Base-by-base conservation (phyloP, 2,329 filamentous ascomycete genomes). In the Monosporascus ibericus region DNA sequence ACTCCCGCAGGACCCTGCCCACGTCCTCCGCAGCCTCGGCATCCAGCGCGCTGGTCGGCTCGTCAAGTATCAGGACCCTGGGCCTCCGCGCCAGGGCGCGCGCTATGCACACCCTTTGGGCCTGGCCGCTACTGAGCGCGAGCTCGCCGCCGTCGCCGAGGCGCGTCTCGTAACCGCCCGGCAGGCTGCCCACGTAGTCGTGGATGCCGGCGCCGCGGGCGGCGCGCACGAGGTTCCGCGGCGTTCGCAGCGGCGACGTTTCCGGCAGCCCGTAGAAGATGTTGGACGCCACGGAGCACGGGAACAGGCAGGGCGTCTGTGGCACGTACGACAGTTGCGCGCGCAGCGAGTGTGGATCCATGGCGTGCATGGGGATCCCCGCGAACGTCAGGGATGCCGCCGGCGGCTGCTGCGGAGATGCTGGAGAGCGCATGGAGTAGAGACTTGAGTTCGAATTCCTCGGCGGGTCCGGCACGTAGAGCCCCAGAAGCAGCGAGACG, bases 11-110 rank as follows among this genome's bases (percentile, higher is more conserved):
- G 0, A 86, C 86, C 8, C 78, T 70, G 14, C 87, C 75, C 3
- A 96, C 79, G 2, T 78, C 70, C 3, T 77, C 77, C 0, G 88
- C 85, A 39, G 80, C 86, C 59, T 85, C 80, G 0, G 78, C 76
- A 63, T 96, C 92, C 0, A 97, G 74, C 0, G 87, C 86, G 25
- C 85, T 88, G 0, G 92, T 96, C 1, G 91, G 89, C 70, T 96
- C 92, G 61, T 97, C 92, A 2, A 96, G 72, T 2, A 96, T 79
- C 17, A 96, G 71, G 2, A 96, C 74, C 40, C 79, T 77, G 0
- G 91, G 91, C 15, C 77, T 74, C 0, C 90, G 79, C 0, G 88
- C 78, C 0, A 96, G 73, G 0, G 91, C 90, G 1, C 92, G 77
- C 0, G 92, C 90, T 55, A 96, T 91, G 20, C 85, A 85, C 2